Base-by-base conservation (phyloP, 176 grass and related monocot species). In the Cenchrus purpureus region DNA sequence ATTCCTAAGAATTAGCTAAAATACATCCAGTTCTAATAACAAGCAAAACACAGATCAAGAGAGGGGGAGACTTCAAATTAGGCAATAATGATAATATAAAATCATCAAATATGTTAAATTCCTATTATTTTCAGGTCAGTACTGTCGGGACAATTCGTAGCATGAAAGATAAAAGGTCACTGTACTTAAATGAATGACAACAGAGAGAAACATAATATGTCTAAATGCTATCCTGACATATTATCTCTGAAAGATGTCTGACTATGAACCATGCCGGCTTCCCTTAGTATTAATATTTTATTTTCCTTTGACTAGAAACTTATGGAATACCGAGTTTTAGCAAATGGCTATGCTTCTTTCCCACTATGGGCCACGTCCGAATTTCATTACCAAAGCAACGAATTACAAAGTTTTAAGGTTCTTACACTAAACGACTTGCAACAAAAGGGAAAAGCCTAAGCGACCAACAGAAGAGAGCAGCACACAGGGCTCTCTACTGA, bases 101-200 rank as follows among this genome's bases (percentile, higher is more conserved):
- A 84, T 48, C 48, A 77, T 71, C 15, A 51, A 45, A 73, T 79
- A 82, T 19, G 43, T 45, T 46, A 81, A 8, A 45, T 28, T 19
- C 19, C 29, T 56, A 19, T 19, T 17, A 45, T 45, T 71, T 71
- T 34, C 51, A 58, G 57, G 25, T 43, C 79, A 82, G n/a, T 7
- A 69, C 25, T 8, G 15, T 69, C 31, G 31, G 46, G 44, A 45
- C 32, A 56, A 46, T 70, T 58, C n/a, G 6, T 28, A 57, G 61
- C 25, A 72, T 49, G 15, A 57, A 28, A 37, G 29, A 15, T 34
- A 83, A 69, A 46, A 43, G 5, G 31, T 66, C 17, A 78, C 55
- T 25, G 20, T 73, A 43, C 49, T 64, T 20, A 71, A 70, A 65
- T 57, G 61, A 42, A 86, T 70, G 7, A 53, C 6, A 76, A 12